A percentile compares a stretch with the other conserved stretches of the same genome.
Conservation (phyloP, 257 asterid species). For the Primulina eburnea region DNA sequence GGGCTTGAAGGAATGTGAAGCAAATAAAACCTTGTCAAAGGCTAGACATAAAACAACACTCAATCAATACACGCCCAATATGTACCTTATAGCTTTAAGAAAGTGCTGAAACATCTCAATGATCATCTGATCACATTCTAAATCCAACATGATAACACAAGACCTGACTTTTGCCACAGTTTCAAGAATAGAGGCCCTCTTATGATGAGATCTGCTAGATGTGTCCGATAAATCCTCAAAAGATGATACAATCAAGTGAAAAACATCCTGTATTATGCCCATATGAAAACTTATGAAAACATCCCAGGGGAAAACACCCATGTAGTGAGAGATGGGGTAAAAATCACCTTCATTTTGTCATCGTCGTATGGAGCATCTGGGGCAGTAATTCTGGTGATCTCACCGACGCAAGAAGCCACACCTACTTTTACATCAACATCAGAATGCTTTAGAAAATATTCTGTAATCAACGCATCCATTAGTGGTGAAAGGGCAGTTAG, state of each 20-base stretch:
- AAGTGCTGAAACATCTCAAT: slow-evolving; percentile 87
- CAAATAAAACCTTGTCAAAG: neutral
- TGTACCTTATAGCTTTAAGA: slow-evolving; percentile 72
- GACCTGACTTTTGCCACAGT: slow-evolving; percentile 96
- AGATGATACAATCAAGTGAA: slow-evolving; percentile 86
- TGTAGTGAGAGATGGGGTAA: neutral
- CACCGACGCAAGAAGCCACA: slow-evolving; percentile 94
- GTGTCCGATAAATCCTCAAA: slow-evolving; percentile 66
- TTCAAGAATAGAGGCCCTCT: slow-evolving; percentile 81
- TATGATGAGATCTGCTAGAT: slow-evolving; percentile 69
- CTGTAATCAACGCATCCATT: slow-evolving; percentile 55
- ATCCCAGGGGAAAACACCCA: slow-evolving; percentile 16
- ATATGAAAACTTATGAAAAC: slow-evolving; percentile 26
- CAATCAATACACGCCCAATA: neutral
- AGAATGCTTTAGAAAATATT: slow-evolving; percentile 65
- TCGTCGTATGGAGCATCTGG: slow-evolving; percentile 98
- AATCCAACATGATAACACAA: slow-evolving; percentile 94
- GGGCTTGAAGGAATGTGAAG: no score
- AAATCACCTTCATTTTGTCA: slow-evolving; percentile 81
- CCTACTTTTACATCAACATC: slow-evolving; percentile 81
- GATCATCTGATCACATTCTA: slow-evolving; percentile 88
- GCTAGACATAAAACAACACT: neutral
- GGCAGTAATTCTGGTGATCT: slow-evolving; percentile 94
- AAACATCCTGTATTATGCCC: slow-evolving; percentile 62
- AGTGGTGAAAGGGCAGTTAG: slow-evolving; percentile 66